These are phyloP conservation scores for Exidia glandulosa DNA, from an alignment of 768 basidiomycete species.

Conservation along the genomic window DNA sequence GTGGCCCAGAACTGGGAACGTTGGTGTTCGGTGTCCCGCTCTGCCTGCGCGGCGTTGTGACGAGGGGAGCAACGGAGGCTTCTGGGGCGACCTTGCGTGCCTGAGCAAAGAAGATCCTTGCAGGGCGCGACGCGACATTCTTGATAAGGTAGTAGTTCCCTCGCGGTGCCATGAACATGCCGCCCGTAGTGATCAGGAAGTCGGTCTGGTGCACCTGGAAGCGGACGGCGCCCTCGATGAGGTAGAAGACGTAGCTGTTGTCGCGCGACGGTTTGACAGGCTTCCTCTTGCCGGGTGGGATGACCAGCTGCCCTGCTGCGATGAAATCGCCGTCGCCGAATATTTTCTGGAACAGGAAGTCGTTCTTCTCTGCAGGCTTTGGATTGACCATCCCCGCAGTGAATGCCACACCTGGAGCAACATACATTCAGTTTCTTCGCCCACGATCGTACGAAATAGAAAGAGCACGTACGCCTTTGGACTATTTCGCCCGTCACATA, in stretches of 20 bases:
- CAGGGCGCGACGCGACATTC: slow-evolving; percentile 73
- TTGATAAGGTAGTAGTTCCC: slow-evolving; percentile 87
- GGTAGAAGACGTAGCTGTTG: slow-evolving; percentile 85
- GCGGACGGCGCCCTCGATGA: slow-evolving; percentile 81
- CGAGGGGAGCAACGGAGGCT: slow-evolving; percentile 9
- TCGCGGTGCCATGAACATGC: slow-evolving; percentile 83
- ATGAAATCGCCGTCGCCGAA: slow-evolving; percentile 87
- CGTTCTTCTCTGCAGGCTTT: slow-evolving; percentile 43
- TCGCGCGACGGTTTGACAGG: slow-evolving; percentile 84
- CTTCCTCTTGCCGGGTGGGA: slow-evolving; percentile 73
- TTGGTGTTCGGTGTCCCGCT: neutral
- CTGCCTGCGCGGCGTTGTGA: neutral
- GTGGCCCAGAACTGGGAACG: neutral
- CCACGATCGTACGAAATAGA: neutral
- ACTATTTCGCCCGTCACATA: slow-evolving; percentile 52
- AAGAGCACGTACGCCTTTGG: slow-evolving; percentile 52
- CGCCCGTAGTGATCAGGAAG: slow-evolving; percentile 69
- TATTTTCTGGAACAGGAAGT: slow-evolving; percentile 83
- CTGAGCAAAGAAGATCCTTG: slow-evolving; percentile 86
- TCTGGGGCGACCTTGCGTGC: slow-evolving; percentile 42
- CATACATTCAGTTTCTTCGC: neutral
- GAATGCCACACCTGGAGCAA: slow-evolving; percentile 59
- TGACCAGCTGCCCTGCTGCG: slow-evolving; percentile 77
- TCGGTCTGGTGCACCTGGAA: slow-evolving; percentile 73
- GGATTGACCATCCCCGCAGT: slow-evolving; percentile 59